Base-by-base conservation (phyloP, 805 yeast species). In the Lipomyces japonicus region DNA sequence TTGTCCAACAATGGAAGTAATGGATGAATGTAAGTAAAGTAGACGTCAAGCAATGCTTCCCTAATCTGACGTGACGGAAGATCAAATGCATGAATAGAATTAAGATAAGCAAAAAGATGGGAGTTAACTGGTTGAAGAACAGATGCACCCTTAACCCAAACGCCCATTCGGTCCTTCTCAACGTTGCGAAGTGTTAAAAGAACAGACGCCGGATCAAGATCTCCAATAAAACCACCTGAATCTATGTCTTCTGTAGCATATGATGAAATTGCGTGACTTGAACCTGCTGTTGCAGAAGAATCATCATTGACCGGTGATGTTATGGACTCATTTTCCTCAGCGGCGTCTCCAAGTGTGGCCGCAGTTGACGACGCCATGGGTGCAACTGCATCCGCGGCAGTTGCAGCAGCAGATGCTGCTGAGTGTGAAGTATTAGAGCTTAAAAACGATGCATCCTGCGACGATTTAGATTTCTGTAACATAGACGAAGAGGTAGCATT, bases 1-100 rank as follows among this genome's bases (percentile, higher is more conserved):
- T 70, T 72, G 53, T 71, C 70, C 3, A 75, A 58, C 24, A 75
- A 57, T 2, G 79, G 78, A 42, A 74, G 63, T 1, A 73, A 51
- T 16, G 67, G 60, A 58, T 75, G 73, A 10, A 74, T 58, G 40
- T 70, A 69, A 49, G 64, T 66, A 55, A 73, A 71, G 57, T 71
- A 75, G 1, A 74, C 55, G 37, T 65, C 60, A 35, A 71, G 66
- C 34, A 75, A 61, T 1, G 64, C 70, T 14, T 65, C 68, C 1
- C 68, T 53, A 44, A 64, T 59, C 4, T 59, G 58, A 21, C 69
- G 51, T 31, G 63, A 55, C 9, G 68, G 70, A 51, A 72, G 57
- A 5, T 68, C 66, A 51, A 72, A 72, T 9, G 76, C 75, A 35
- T 67, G 63, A 23, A 72, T 66, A 28, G 67, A 61, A 21, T 65